Evolutionary conservation across 345 rosid species (phyloP).

Genomic region (Brassica nigra): DNA sequence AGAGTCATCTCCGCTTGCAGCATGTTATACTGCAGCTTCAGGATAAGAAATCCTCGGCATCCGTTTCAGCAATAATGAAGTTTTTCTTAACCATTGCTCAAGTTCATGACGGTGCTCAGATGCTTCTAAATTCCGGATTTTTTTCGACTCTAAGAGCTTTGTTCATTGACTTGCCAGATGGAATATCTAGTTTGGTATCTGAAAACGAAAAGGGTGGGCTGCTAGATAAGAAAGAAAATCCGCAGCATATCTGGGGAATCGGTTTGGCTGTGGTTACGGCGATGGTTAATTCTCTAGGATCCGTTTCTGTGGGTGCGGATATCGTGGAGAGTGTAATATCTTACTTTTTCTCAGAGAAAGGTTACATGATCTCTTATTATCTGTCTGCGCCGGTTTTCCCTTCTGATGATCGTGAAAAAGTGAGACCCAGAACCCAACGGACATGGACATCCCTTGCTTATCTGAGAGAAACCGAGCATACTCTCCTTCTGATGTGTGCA

Average conservation of each 20-base stretch:
- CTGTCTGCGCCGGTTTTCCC: slow-evolving; percentile 73
- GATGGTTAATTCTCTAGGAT: slow-evolving; percentile 71
- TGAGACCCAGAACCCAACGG: slow-evolving; percentile 62
- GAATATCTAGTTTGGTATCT: slow-evolving; percentile 43
- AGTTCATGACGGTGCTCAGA: slow-evolving; percentile 80
- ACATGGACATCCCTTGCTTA: slow-evolving; percentile 63
- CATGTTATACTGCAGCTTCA: slow-evolving; percentile 66
- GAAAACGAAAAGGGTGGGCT: slow-evolving; percentile 43
- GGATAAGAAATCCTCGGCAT: slow-evolving; percentile 52
- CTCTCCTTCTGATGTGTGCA: slow-evolving; percentile 76
- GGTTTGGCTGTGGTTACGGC: slow-evolving; percentile 82
- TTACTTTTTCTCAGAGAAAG: slow-evolving; percentile 74
- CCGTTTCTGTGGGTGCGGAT: slow-evolving; percentile 47
- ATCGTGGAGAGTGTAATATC: slow-evolving; percentile 64
- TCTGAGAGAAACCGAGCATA: slow-evolving; percentile 83
- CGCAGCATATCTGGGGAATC: slow-evolving; percentile 74
- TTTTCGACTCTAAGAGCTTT: slow-evolving; percentile 63
- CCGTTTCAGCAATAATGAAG: slow-evolving; percentile 58
- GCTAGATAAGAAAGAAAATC: slow-evolving; percentile 54
- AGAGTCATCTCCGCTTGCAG: slow-evolving; percentile 65
- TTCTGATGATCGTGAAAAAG: slow-evolving; percentile 65
- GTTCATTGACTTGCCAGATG: slow-evolving; percentile 55
- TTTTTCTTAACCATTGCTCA: slow-evolving; percentile 77
- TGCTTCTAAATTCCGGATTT: slow-evolving; percentile 77
- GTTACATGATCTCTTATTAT: slow-evolving; percentile 60